Evolutionary conservation across 2,329 filamentous ascomycete genomes (phyloP), one percentile per base, ranked within the genome.

Genomic region (Cytospora schulzeri): DNA sequence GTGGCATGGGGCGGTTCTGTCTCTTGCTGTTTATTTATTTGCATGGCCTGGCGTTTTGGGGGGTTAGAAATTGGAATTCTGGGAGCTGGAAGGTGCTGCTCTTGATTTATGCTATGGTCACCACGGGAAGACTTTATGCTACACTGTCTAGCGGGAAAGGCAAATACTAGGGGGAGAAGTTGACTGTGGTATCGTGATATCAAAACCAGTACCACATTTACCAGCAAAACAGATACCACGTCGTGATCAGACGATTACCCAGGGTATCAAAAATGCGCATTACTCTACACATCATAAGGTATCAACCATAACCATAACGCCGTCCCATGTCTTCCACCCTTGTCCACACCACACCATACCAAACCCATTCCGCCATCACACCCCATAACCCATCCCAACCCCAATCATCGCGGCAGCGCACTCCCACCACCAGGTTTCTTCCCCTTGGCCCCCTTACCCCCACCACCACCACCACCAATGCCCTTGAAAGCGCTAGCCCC

Each of bases 1-100:
- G 69, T 68, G 63, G 66, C 58, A 50, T 31, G 67, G 65, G 60
- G 66, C 66, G 72, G 67, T 69, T 28, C 33, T 33, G 28, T 53
- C 29, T 61, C 31, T 41, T 22, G 35, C 50, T 57, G 19, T 45
- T 59, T 58, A 33, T 62, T 33, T 35, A 57, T 57, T 63, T 54
- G 56, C 56, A 57, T 60, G 60, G 48, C 61, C 48, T 67, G 62
- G 63, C 60, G 63, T 67, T 65, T n/a, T n/a, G n/a, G n/a, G 56
- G 63, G 52, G 61, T 41, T 52, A 45, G 45, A 48, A 48, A 48
- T 48, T n/a, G 45, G 3, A 24, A 24, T 12, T 22, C 19, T 48
- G 45, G 45, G 45, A 48, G 45, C 11, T 24, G 45, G 45, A 48
- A 12, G n/a, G n/a, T 48, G n/a, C 24, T 24, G 45, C n/a, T 19